These are phyloP conservation scores for Mercurialis annua DNA, from an alignment of 345 rosid genomes.

Conservation along the genomic window DNA sequence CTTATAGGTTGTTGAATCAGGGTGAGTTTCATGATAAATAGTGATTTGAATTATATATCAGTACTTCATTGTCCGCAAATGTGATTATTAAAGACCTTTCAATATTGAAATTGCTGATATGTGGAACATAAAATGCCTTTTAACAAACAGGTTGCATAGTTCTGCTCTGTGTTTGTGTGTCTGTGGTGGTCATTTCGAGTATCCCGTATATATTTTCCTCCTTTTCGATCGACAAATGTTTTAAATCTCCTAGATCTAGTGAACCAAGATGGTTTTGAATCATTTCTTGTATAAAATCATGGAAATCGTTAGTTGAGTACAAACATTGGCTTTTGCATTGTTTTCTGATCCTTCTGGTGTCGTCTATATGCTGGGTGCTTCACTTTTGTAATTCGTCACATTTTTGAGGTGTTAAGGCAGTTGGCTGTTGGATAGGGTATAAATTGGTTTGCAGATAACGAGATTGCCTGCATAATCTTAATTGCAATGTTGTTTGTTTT, in stretches of 20 bases:
- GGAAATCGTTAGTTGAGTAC: background rate
- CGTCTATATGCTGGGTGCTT: background rate
- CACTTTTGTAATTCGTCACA: background rate
- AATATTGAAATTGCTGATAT: background rate
- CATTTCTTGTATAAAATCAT: background rate
- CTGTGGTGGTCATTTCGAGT: no score
- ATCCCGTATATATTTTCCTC: no score
- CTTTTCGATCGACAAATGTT: no score
- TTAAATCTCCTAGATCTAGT: no score
- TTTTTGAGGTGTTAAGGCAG: background rate
- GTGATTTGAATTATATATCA: background rate
- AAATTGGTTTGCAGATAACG: background rate
- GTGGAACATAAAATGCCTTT: background rate
- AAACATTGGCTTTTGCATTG: background rate
- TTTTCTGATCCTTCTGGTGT: background rate
- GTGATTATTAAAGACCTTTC: background rate
- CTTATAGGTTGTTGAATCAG: conserved; percentile 61
- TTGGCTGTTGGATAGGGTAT: conserved; percentile 2
- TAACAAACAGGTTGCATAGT: background rate
- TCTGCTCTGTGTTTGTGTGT: background rate
- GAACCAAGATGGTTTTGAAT: background rate
- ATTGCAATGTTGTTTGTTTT: background rate
- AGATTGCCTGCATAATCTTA: background rate
- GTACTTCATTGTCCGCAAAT: background rate
- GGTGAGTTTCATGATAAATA: conserved; percentile 44